Evolutionary conservation across 306 rosid genomes (phyloP).

Genomic region (Crotalaria pallida): DNA sequence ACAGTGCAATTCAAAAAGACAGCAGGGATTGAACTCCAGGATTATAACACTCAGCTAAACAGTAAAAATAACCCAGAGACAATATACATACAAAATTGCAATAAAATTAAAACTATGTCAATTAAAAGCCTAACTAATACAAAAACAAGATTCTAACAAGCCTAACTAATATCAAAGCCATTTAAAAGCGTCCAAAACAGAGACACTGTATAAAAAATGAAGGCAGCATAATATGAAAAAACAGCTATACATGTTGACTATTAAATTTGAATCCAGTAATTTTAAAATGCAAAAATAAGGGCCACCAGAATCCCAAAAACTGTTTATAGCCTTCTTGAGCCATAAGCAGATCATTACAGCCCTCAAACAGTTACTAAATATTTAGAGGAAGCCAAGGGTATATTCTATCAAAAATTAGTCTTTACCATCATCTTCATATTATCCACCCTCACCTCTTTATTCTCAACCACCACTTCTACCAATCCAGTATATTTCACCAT

Average conservation of each 20-base stretch:
- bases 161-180: neutral
- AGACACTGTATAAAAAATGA: neutral
- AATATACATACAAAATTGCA: neutral
- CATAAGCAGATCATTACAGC: neutral
- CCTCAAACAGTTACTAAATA: neutral
- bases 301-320: neutral
- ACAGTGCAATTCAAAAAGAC: neutral
- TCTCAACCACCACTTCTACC: too few species aligned
- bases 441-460: too few species aligned
- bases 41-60: constrained; percentile 2
- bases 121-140: neutral
- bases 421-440: too few species aligned
- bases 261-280: neutral
- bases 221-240: neutral
- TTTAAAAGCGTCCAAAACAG: neutral
- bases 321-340: constrained; percentile 5
- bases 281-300: neutral
- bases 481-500: too few species aligned
- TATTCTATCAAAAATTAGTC: too few species aligned
- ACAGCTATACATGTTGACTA: neutral
- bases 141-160: neutral
- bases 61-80: neutral
- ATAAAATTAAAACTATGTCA: neutral
- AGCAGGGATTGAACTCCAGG: neutral
- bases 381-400: neutral